phyloP scores from a whole-genome alignment of 345 rosid species.

The Iberis pinnata region DNA sequence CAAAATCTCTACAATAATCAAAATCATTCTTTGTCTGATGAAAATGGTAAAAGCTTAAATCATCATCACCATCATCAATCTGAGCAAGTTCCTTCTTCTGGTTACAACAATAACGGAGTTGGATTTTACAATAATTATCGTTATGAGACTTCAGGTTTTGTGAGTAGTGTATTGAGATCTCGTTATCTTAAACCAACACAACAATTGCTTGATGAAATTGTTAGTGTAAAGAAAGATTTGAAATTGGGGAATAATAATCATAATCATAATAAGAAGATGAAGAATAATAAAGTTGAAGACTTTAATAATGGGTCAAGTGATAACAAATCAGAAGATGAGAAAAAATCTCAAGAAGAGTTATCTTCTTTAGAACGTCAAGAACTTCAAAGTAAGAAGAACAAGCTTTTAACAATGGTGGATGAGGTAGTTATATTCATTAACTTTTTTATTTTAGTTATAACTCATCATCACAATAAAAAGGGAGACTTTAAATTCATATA shows the following conservation, averaged over 20 bases:
- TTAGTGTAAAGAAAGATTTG: slow-evolving; percentile 63
- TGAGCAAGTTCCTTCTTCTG: slow-evolving; percentile 29
- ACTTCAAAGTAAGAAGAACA: slow-evolving; percentile 70
- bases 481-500: too few relatives aligned
- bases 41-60: slow-evolving; percentile 24
- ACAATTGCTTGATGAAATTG: slow-evolving; percentile 78
- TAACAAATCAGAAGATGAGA: slow-evolving; percentile 33
- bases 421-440: slow-evolving; percentile 45
- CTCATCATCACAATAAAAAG: too few relatives aligned
- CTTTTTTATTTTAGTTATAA: not conserved
- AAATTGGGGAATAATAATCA: slow-evolving; percentile 34
- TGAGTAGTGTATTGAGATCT: slow-evolving; percentile 39
- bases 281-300: slow-evolving; percentile 38
- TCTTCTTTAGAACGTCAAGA: slow-evolving; percentile 81
- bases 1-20: slow-evolving; percentile 26
- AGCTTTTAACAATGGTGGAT: slow-evolving; percentile 82
- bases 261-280: slow-evolving; percentile 16
- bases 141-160: slow-evolving; percentile 33
- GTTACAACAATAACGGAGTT: slow-evolving; percentile 24
- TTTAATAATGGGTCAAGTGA: slow-evolving; percentile 29
- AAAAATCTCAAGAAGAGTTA: slow-evolving; percentile 40
- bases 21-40: slow-evolving; percentile 25
- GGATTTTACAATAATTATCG: slow-evolving; percentile 28
- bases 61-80: slow-evolving; percentile 15
- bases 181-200: slow-evolving; percentile 73